Base-by-base conservation (phyloP, 768 basidiomycete genomes). In the Tephrocybe sp. region DNA sequence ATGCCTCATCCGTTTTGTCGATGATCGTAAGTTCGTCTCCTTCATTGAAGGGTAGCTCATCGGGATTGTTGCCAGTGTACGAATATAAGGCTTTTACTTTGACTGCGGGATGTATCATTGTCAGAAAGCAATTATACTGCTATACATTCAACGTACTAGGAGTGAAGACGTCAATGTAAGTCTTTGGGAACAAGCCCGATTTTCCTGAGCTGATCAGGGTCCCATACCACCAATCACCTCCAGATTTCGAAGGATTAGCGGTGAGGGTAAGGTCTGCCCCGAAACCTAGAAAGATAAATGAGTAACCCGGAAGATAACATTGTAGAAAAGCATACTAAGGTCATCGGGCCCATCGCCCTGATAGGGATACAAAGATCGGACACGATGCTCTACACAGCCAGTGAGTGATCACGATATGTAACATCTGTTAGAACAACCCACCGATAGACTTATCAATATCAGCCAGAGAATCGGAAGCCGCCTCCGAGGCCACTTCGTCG, bases 141-240 rank as follows among this genome's bases (percentile, higher is more conserved):
- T n/a, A n/a, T n/a, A 24, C 43, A 38, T 5, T 42, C 26, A 2
- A 69, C 87, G 57, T 69, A 92, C 94, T 72, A 53, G 78, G 67
- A 30, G 82, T 74, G 25, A 93, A 67, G 59, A 80, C 78, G 57
- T 91, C 82, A 9, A 96, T 87, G 60, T 96, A 98, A 2, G 85
- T 84, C 64, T 86, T 84, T 1, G 96, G 96, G 82, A 98, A 92
- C 72, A 95, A 83, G 1, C 97, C 97, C 27, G 79, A 74, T 60
- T 79, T 82, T 16, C 87, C 84, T 44, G 75, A 80, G 47, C 74
- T 81, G 26, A 84, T 68, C 13, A 79, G 64, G 4, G 75, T 88
- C 22, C 93, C 94, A 63, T 89, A 90, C 91, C 92, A 96, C 97
- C 97, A 98, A 54, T 92, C 91, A 31, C 88, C 84, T 16, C 78